Percentiles rank a stretch among this genome's conserved stretches.
phyloP scores from a whole-genome alignment of 2,329 filamentous ascomycete genomes.

The Samsoniella hepiali region DNA sequence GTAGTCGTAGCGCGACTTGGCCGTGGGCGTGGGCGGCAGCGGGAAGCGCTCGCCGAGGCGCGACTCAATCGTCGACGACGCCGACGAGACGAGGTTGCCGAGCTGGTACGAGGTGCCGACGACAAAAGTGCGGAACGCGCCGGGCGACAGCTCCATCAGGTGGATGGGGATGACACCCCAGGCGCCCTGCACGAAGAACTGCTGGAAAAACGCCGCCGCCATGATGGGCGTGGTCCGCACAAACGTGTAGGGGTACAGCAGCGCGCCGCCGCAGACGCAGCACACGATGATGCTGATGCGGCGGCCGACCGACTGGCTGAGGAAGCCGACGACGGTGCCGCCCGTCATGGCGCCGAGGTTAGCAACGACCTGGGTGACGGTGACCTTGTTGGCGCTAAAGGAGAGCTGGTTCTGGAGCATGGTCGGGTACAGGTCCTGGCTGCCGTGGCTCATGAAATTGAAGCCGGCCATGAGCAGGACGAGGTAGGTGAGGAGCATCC shows the following conservation, averaged over 20 bases:
- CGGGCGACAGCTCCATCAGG: slow-evolving; percentile 72
- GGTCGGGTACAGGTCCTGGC: slow-evolving; percentile 60
- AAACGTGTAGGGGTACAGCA: slow-evolving; percentile 83
- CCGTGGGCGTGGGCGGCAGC: slow-evolving; percentile 52
- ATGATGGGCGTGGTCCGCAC: slow-evolving; percentile 61
- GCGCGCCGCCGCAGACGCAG: slow-evolving; percentile 63
- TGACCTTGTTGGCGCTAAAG: slow-evolving; percentile 54
- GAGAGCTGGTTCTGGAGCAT: slow-evolving; percentile 56
- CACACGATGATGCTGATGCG: slow-evolving; percentile 66
- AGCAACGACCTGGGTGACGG: slow-evolving; percentile 68
- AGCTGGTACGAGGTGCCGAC: slow-evolving; percentile 74
- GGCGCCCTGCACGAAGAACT: slow-evolving; percentile 74
- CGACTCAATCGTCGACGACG: slow-evolving; percentile 72
- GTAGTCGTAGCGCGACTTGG: slow-evolving; percentile 62
- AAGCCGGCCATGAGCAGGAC: slow-evolving; percentile 87
- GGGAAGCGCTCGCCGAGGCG: slow-evolving; percentile 73
- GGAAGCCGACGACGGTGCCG: slow-evolving; percentile 65
- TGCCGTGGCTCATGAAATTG: slow-evolving; percentile 86
- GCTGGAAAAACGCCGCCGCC: slow-evolving; percentile 79
- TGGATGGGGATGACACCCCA: slow-evolving; percentile 78
- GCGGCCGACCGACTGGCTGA: slow-evolving; percentile 66
- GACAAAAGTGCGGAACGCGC: slow-evolving; percentile 69
- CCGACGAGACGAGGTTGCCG: slow-evolving; percentile 68
- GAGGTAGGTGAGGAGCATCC: slow-evolving; percentile 75
- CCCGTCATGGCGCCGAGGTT: slow-evolving; percentile 68